Evolutionary conservation across 257 asterid genomes (phyloP).

Genomic region (Euphrasia confusa): DNA sequence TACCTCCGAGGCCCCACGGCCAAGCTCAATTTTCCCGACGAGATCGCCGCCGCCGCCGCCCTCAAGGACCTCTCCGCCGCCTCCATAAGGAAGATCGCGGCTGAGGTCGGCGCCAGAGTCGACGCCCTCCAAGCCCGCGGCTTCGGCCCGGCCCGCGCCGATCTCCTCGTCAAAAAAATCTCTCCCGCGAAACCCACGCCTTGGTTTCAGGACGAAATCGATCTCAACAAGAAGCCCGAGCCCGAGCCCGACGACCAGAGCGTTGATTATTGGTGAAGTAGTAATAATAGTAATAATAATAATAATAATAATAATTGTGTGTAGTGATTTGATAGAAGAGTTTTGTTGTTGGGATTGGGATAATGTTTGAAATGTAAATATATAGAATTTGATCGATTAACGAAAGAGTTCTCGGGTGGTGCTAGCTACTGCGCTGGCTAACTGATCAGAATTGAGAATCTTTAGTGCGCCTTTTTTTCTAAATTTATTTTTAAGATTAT

Average conservation of each 20-base stretch:
- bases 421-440: no score
- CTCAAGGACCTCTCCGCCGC: slow-evolving; percentile 64
- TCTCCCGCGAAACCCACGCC: slow-evolving; percentile 35
- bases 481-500: no score
- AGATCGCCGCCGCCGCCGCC: slow-evolving; percentile 43
- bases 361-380: no score
- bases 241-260: slow-evolving; percentile 32
- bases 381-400: no score
- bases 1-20: slow-evolving; percentile 77
- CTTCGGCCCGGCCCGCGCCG: not conserved
- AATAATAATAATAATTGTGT: no score
- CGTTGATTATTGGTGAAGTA: slow-evolving; percentile 26
- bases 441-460: no score
- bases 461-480: no score
- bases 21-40: slow-evolving; percentile 73
- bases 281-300: no score
- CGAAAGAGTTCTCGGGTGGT: no score
- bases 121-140: slow-evolving; percentile 52
- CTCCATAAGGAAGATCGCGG: slow-evolving; percentile 63
- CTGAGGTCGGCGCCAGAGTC: slow-evolving; percentile 79
- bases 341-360: no score
- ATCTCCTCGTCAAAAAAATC: not conserved
- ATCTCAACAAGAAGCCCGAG: slow-evolving; percentile 34
- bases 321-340: no score
- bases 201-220: slow-evolving; percentile 58